Percentiles rank a stretch among this genome's conserved stretches.
Evolutionary conservation across 1,284 basidiomycete genomes (phyloP).

Genomic region (Naganishia cerealis): DNA sequence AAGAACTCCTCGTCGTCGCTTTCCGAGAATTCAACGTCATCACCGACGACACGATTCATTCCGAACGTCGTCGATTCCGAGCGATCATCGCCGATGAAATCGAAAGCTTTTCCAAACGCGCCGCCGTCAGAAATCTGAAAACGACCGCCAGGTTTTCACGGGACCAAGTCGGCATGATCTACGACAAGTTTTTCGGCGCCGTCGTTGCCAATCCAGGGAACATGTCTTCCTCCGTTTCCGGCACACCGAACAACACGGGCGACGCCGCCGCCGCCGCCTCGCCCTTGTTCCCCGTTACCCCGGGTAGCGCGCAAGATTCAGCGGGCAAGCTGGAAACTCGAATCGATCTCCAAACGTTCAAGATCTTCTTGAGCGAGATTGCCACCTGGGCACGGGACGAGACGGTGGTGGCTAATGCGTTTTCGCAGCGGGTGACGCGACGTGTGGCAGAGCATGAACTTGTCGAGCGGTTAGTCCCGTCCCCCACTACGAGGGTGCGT

Average conservation of each 20-base stretch:
- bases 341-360: slow-evolving; percentile 84
- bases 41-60: slow-evolving; percentile 89
- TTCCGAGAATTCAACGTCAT: slow-evolving; percentile 97
- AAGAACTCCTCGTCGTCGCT: slow-evolving; percentile 90
- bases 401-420: slow-evolving; percentile 85
- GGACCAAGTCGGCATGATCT: slow-evolving; percentile 83
- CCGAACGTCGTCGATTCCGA: slow-evolving; percentile 82
- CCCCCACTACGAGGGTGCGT: slow-evolving; percentile 62
- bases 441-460: slow-evolving; percentile 57
- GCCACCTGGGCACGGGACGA: slow-evolving; percentile 96
- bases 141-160: slow-evolving; percentile 79
- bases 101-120: slow-evolving; percentile 93
- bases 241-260: slow-evolving; percentile 9
- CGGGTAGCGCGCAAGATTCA: slow-evolving; percentile 48
- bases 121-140: slow-evolving; percentile 84
- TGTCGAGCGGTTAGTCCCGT: slow-evolving; percentile 52
- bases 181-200: slow-evolving; percentile 85
- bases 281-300: slow-evolving; percentile 22
- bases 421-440: slow-evolving; percentile 66
- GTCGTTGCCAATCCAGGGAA: slow-evolving; percentile 68
- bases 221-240: slow-evolving; percentile 30
- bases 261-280: neutral
- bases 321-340: slow-evolving; percentile 84
- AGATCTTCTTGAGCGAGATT: slow-evolving; percentile 83
- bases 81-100: slow-evolving; percentile 90